Percentiles rank a stretch among this genome's conserved stretches.
These are phyloP conservation scores for Neurospora sp. DNA, from an alignment of 495 filamentous ascomycete species.

Conservation along the genomic window DNA sequence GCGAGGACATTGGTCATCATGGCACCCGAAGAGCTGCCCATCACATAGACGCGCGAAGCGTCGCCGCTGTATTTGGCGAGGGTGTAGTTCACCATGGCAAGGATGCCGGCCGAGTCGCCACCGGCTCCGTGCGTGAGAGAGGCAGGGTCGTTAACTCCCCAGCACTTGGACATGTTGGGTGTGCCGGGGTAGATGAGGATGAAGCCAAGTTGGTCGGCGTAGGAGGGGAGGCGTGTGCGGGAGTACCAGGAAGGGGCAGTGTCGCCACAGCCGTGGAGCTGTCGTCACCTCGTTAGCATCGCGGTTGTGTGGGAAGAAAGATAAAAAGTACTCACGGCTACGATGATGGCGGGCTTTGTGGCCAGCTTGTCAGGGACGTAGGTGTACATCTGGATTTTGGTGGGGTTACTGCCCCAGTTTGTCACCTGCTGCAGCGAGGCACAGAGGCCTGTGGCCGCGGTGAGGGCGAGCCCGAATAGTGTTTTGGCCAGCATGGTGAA, in stretches of 20 bases:
- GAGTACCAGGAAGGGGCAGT: conserved; percentile 22
- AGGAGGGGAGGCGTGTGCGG: conserved; percentile 24
- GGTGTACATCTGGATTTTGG: conserved; percentile 28
- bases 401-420: conserved; percentile 28
- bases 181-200: conserved; percentile 44
- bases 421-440: conserved; percentile 29
- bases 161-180: conserved; percentile 41
- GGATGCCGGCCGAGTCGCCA: conserved; percentile 43
- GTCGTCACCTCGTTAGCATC: not conserved
- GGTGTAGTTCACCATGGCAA: conserved; percentile 47
- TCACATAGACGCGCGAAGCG: conserved; percentile 36
- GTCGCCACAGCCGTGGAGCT: conserved; percentile 32
- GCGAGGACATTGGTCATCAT: conserved; percentile 54
- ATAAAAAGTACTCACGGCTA: conserved; percentile 19
- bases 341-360: conserved; percentile 25
- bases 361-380: conserved; percentile 31
- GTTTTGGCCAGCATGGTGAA: conserved; percentile 10
- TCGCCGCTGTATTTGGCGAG: conserved; percentile 39
- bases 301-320: conserved; percentile 3
- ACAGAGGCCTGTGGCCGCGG: conserved; percentile 6
- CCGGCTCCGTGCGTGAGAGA: conserved; percentile 43
- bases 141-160: conserved; percentile 39
- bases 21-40: conserved; percentile 43
- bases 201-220: conserved; percentile 40
- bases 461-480: conserved; percentile 11